Percentiles rank a stretch among this genome's conserved stretches.
These are phyloP conservation scores for Cladosporium austrohemisphaericum DNA, from an alignment of 2,329 filamentous ascomycete species.

Conservation along the genomic window DNA sequence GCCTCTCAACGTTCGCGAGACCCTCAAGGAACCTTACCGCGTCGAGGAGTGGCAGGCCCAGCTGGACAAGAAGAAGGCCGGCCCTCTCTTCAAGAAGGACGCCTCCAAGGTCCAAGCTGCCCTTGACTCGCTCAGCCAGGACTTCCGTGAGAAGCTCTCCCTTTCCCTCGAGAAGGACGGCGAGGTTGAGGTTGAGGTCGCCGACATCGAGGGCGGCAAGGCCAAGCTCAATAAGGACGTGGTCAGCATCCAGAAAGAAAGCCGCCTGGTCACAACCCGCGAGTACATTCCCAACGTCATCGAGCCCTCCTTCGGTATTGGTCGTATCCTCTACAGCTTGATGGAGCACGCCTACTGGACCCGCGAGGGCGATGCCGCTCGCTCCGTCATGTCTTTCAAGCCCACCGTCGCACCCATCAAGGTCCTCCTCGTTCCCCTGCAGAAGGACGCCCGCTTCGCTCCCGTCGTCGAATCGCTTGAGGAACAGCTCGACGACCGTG, in stretches of 20 bases:
- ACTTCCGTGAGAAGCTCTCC: slow-evolving; percentile 74
- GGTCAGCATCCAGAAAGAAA: slow-evolving; percentile 78
- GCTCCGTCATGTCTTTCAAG: slow-evolving; percentile 75
- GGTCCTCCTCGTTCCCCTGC: slow-evolving; percentile 86
- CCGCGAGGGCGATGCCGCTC: slow-evolving; percentile 76
- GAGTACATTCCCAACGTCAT: slow-evolving; percentile 86
- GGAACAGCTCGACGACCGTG: slow-evolving; percentile 68
- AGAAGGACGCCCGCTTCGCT: slow-evolving; percentile 73
- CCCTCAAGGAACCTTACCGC: slow-evolving; percentile 69
- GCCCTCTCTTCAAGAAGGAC: slow-evolving; percentile 92
- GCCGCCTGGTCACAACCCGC: slow-evolving; percentile 74
- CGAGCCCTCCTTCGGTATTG: slow-evolving; percentile 96
- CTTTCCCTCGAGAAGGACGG: slow-evolving; percentile 69
- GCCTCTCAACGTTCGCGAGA: slow-evolving; percentile 79
- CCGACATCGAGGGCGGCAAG: slow-evolving; percentile 63
- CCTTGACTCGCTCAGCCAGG: slow-evolving; percentile 71
- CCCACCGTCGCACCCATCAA: slow-evolving; percentile 85
- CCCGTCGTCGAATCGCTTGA: slow-evolving; percentile 72
- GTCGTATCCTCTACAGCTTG: slow-evolving; percentile 85
- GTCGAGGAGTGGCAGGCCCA: slow-evolving; percentile 87
- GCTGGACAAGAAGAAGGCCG: slow-evolving; percentile 92
- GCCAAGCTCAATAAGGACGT: slow-evolving; percentile 77
- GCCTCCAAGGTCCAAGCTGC: slow-evolving; percentile 79
- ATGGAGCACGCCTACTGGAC: slow-evolving; percentile 97
- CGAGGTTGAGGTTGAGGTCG: slow-evolving; percentile 73